These are phyloP conservation scores for Calonectria naviculata DNA, from an alignment of 2,329 filamentous ascomycete genomes.

Conservation along the genomic window DNA sequence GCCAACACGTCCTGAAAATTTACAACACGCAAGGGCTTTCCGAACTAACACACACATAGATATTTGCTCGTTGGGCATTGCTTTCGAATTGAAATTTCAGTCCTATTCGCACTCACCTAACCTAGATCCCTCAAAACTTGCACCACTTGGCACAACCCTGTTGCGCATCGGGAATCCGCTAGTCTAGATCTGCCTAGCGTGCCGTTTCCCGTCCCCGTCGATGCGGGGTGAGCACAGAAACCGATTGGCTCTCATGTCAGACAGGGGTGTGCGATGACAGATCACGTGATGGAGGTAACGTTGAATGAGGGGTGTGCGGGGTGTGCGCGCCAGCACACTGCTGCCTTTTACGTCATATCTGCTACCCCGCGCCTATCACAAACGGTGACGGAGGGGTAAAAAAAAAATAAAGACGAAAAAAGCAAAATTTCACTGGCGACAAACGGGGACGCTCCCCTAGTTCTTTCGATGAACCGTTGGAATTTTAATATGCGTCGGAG, in stretches of 20 bases:
- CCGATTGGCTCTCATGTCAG: conserved; percentile 27
- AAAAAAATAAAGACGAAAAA: background rate
- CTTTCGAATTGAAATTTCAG: background rate
- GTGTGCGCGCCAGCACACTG: background rate
- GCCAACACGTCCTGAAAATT: background rate
- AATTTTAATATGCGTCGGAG: background rate
- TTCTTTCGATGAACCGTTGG: background rate
- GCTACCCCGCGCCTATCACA: conserved; percentile 17
- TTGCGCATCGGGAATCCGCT: conserved; percentile 26
- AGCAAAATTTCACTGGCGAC: background rate
- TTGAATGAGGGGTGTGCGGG: background rate
- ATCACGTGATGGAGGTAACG: conserved; percentile 23
- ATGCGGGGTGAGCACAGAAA: conserved; percentile 26
- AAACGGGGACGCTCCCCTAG: background rate
- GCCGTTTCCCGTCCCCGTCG: conserved; percentile 34
- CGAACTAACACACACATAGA: too few species aligned
- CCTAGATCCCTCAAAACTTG: conserved; percentile 21
- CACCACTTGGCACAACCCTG: conserved; percentile 23
- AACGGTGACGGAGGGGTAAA: conserved; percentile 20
- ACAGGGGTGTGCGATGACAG: background rate
- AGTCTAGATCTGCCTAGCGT: conserved; percentile 29
- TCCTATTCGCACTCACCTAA: conserved; percentile 12
- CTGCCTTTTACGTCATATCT: conserved; percentile 35
- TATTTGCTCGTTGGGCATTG: too few species aligned
- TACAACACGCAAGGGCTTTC: background rate